Evolutionary conservation across 2,329 filamentous ascomycete species (phyloP).

Genomic region (Penicillium aurantiogriseum): DNA sequence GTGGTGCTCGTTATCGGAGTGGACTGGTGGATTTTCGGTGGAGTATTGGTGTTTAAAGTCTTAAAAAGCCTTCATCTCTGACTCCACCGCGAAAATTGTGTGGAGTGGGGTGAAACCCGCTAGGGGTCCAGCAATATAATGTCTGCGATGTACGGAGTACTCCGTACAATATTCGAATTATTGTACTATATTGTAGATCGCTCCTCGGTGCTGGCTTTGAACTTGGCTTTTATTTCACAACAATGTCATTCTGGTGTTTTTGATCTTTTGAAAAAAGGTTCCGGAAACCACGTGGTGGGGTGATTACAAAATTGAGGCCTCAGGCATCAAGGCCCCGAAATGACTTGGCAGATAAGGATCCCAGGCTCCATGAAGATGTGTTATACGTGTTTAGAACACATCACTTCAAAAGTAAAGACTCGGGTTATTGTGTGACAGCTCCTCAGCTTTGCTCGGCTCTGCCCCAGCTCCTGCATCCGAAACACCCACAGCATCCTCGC

Average conservation of each 20-base stretch:
- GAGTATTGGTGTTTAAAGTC: slow-evolving; percentile 3
- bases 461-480: background rate
- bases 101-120: slow-evolving; percentile 3
- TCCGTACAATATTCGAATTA: too few relatives aligned
- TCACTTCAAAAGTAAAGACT: slow-evolving; percentile 23
- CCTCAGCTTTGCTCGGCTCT: slow-evolving; percentile 12
- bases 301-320: background rate
- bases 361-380: background rate
- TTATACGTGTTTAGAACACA: background rate
- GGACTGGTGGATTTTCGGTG: slow-evolving; percentile 1
- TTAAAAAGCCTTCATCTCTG: background rate
- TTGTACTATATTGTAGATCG: background rate
- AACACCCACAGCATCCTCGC: background rate
- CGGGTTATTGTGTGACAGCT: slow-evolving; percentile 19
- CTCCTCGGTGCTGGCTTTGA: background rate
- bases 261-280: background rate
- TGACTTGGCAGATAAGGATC: background rate
- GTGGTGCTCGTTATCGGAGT: background rate
- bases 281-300: background rate
- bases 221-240: background rate
- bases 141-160: background rate
- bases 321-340: background rate
- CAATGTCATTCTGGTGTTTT: background rate
- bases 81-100: slow-evolving; percentile 1
- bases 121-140: background rate